Percentiles rank a stretch among this genome's conserved stretches.
Evolutionary conservation across 495 filamentous ascomycete species (phyloP).

Genomic region (Xylaria scruposa): DNA sequence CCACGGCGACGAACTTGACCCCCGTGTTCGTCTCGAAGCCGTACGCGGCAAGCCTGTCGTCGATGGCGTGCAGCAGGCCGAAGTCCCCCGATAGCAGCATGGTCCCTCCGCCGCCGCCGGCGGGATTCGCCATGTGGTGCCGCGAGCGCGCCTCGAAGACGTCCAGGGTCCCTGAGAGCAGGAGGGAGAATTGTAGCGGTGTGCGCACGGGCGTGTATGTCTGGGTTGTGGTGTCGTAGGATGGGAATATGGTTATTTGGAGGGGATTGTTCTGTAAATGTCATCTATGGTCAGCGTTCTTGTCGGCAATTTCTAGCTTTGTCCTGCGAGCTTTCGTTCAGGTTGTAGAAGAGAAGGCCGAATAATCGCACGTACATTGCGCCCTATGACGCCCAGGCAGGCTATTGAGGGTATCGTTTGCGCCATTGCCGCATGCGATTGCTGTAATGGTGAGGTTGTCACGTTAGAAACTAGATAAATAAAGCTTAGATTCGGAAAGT

Average conservation of each 20-base stretch:
- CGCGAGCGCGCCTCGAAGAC: conserved; percentile 83
- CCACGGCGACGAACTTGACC: conserved; percentile 82
- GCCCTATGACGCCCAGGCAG: conserved; percentile 91
- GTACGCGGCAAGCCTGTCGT: conserved; percentile 90
- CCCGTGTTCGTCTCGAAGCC: conserved; percentile 98
- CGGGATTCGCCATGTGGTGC: conserved; percentile 48
- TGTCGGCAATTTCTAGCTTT: background rate
- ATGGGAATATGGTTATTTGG: conserved; percentile 88
- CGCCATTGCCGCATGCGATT: conserved; percentile 44
- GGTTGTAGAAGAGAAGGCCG: background rate
- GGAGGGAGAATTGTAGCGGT: conserved; percentile 85
- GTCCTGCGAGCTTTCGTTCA: too few species aligned
- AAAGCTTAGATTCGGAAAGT: background rate
- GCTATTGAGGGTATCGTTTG: conserved; percentile 74
- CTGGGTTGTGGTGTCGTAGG: conserved; percentile 57
- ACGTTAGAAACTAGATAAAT: background rate
- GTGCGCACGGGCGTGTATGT: conserved; percentile 58
- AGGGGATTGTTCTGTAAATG: conserved; percentile 86
- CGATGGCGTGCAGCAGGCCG: conserved; percentile 88
- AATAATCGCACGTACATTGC: conserved; percentile 65
- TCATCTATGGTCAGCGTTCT: background rate
- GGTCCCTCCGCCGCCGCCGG: conserved; percentile 38
- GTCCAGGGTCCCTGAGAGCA: conserved; percentile 89
- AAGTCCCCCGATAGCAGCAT: conserved; percentile 72
- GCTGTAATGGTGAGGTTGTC: conserved; percentile 23